Percentiles rank a stretch among this genome's conserved stretches.
Conservation (phyloP, 371 early-diverging fungal genomes). For the Mucor sp. region DNA sequence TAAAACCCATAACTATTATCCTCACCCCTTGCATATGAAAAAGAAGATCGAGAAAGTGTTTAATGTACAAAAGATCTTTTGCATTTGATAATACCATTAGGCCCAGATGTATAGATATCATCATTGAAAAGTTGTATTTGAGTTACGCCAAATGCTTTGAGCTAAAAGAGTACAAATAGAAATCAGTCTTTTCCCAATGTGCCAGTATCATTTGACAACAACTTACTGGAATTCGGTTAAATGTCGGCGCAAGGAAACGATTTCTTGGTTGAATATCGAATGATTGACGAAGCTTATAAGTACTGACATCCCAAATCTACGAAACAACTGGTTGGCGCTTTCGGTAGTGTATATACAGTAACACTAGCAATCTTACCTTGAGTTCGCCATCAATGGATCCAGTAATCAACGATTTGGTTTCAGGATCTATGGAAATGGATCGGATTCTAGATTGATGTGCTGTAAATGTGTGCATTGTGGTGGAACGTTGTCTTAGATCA, state of each 20-base stretch:
- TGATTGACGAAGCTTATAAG: slow-evolving; percentile 55
- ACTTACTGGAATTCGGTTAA: slow-evolving; percentile 62
- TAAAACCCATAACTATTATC: neutral
- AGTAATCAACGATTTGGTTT: slow-evolving; percentile 61
- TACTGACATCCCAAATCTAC: slow-evolving; percentile 70
- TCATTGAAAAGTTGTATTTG: slow-evolving; percentile 41
- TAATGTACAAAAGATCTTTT: neutral
- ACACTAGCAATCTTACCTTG: slow-evolving; percentile 55
- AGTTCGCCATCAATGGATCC: slow-evolving; percentile 65
- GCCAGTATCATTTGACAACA: too few relatives aligned
- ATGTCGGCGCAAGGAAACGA: slow-evolving; percentile 56
- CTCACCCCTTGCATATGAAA: neutral
- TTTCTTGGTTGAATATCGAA: slow-evolving; percentile 62
- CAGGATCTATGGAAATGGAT: slow-evolving; percentile 66
- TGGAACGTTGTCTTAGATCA: slow-evolving; percentile 70
- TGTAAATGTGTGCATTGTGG: slow-evolving; percentile 66
- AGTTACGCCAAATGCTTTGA: slow-evolving; percentile 55
- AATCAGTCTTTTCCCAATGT: neutral
- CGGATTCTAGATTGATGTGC: slow-evolving; percentile 74
- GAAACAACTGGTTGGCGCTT: neutral
- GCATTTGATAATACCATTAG: slow-evolving; percentile 46
- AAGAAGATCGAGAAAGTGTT: neutral
- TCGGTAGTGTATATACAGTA: neutral
- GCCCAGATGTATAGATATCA: slow-evolving; percentile 48
- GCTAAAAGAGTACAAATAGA: slow-evolving; percentile 17